A percentile compares a stretch with the other conserved stretches of the same genome.
phyloP scores from a whole-genome alignment of 2,329 filamentous ascomycete genomes.

The Lecanicillium sp. region DNA sequence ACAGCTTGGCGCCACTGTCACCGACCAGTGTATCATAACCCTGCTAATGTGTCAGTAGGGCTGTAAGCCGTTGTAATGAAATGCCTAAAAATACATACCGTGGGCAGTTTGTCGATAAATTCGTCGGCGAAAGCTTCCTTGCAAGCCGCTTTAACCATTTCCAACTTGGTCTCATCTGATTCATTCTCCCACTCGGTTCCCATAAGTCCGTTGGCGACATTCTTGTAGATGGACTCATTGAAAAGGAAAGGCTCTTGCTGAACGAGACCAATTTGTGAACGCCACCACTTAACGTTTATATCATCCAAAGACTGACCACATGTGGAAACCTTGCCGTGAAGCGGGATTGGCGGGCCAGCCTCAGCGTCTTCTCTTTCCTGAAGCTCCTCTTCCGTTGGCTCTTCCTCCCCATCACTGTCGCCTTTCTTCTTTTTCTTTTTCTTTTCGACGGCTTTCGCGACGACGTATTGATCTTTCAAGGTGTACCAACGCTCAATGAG shows the following conservation, averaged over 20 bases:
- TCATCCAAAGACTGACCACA: slow-evolving; percentile 45
- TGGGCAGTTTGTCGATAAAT: slow-evolving; percentile 56
- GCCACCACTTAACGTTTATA: slow-evolving; percentile 56
- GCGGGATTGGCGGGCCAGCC: slow-evolving; percentile 33
- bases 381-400: slow-evolving; percentile 20
- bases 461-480: slow-evolving; percentile 42
- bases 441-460: slow-evolving; percentile 29
- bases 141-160: slow-evolving; percentile 56
- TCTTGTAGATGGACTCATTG: slow-evolving; percentile 55
- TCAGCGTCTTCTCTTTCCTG: slow-evolving; percentile 20
- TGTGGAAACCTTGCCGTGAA: slow-evolving; percentile 40
- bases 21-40: slow-evolving; percentile 69
- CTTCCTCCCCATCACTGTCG: slow-evolving; percentile 15
- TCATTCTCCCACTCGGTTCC: slow-evolving; percentile 44
- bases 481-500: slow-evolving; percentile 67
- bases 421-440: slow-evolving; percentile 25
- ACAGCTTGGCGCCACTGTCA: slow-evolving; percentile 68
- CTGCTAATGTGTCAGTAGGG: slow-evolving; percentile 23
- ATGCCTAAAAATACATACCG: slow-evolving; percentile 24
- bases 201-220: slow-evolving; percentile 52
- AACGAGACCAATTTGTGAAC: slow-evolving; percentile 54
- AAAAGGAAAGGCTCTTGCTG: slow-evolving; percentile 63
- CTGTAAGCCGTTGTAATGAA: not conserved
- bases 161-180: slow-evolving; percentile 44
- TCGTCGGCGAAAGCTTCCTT: slow-evolving; percentile 61